A percentile compares a stretch with the other conserved stretches of the same genome.
These are phyloP conservation scores for Chytriomyces confervae DNA, from an alignment of 192 early-diverging fungal genomes.

Conservation along the genomic window DNA sequence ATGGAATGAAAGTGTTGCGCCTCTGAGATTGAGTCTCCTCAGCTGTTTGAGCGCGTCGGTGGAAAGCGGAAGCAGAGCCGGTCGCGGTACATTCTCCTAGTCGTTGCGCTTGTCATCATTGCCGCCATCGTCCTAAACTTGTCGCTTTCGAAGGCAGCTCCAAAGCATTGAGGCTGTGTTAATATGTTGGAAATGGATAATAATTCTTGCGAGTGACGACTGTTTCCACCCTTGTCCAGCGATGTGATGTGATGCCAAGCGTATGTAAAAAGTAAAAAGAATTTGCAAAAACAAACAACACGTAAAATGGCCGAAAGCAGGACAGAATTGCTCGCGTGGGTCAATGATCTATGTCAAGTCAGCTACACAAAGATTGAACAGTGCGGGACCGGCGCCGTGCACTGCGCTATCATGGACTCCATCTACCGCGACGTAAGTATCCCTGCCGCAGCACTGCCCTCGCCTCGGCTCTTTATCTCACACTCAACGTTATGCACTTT, in stretches of 20 bases:
- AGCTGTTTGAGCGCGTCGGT: neutral
- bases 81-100: neutral
- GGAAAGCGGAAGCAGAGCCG: neutral
- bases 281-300: neutral
- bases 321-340: constrained; percentile 90
- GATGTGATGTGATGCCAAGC: too few species aligned
- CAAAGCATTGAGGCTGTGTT: too few species aligned
- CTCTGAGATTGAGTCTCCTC: neutral
- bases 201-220: too few species aligned
- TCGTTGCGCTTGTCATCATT: neutral
- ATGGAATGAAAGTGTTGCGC: neutral
- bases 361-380: constrained; percentile 95
- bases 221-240: too few species aligned
- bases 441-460: neutral
- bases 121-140: neutral
- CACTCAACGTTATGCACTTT: neutral
- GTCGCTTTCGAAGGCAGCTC: too few species aligned
- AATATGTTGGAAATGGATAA: too few species aligned
- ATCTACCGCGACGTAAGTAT: constrained; percentile 61
- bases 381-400: constrained; percentile 84
- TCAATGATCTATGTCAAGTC: constrained; percentile 88
- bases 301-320: constrained; percentile 82
- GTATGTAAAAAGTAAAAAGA: neutral
- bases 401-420: constrained; percentile 81
- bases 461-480: neutral